phyloP scores from a whole-genome alignment of 257 asterid genomes.

The Gentiana macrophylla region DNA sequence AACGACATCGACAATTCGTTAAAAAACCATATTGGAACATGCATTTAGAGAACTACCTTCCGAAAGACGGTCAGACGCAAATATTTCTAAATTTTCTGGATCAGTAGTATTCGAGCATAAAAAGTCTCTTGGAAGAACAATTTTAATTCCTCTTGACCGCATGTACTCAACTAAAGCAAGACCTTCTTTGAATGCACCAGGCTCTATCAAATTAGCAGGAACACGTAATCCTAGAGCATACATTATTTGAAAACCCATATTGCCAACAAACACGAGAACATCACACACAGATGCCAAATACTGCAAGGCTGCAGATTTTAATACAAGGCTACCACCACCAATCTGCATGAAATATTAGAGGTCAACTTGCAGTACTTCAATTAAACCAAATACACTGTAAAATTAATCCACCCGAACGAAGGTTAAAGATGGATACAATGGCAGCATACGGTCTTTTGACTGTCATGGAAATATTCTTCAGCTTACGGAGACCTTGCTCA shows the following conservation, averaged over 20 bases:
- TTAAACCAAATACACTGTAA: background rate
- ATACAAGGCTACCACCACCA: constrained; percentile 65
- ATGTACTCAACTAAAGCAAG: constrained; percentile 42
- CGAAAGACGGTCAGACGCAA: constrained; percentile 34
- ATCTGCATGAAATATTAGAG: constrained; percentile 39
- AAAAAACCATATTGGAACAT: background rate
- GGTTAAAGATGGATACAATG: constrained; percentile 39
- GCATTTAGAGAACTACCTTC: constrained; percentile 40
- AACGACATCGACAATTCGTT: background rate
- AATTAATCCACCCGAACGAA: constrained; percentile 1
- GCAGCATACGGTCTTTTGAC: constrained; percentile 53
- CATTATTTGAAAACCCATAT: constrained; percentile 77
- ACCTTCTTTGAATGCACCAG: constrained; percentile 43
- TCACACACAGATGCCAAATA: constrained; percentile 62
- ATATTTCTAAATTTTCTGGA: constrained; percentile 28
- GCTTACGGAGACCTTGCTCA: constrained; percentile 49
- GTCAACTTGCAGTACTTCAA: background rate
- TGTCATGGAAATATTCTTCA: constrained; percentile 44
- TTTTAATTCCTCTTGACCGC: constrained; percentile 46
- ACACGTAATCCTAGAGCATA: constrained; percentile 55
- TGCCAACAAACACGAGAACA: constrained; percentile 73
- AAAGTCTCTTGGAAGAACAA: constrained; percentile 65
- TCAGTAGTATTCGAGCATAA: constrained; percentile 40
- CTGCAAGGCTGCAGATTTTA: constrained; percentile 57
- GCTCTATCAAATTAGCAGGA: constrained; percentile 52